A percentile compares a stretch with the other conserved stretches of the same genome.
phyloP scores from a whole-genome alignment of 257 asterid species.

The Ligustrum vulgare region DNA sequence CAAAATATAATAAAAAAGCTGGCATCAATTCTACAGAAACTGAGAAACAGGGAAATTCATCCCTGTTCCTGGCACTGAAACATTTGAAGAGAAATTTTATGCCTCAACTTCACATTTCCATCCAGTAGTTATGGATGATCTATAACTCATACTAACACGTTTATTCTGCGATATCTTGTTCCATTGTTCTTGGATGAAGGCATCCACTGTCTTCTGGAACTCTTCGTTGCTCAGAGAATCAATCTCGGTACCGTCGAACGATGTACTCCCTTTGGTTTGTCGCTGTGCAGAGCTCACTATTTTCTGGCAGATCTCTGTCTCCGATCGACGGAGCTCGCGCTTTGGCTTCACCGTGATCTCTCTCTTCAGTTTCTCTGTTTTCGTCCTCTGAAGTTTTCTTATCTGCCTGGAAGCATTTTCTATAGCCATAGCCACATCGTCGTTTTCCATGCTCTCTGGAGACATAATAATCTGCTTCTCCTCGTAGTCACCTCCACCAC shows the following conservation, averaged over 20 bases:
- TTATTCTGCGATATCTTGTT: slow-evolving; percentile 27
- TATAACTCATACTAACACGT: slow-evolving; percentile 20
- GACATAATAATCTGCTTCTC: slow-evolving; percentile 49
- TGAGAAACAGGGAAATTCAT: slow-evolving; percentile 32
- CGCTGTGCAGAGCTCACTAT: slow-evolving; percentile 16
- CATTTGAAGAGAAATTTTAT: slow-evolving; percentile 1
- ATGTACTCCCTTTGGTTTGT: neutral
- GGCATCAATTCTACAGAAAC: slow-evolving; percentile 24
- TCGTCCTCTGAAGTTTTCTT: slow-evolving; percentile 65
- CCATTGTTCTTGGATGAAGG: slow-evolving; percentile 56
- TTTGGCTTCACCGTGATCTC: slow-evolving; percentile 42
- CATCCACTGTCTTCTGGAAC: slow-evolving; percentile 68
- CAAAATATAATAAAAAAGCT: neutral
- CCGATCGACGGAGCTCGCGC: slow-evolving; percentile 59
- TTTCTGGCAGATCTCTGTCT: slow-evolving; percentile 36
- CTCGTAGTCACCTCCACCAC: slow-evolving; percentile 23
- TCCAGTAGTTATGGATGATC: slow-evolving; percentile 1
- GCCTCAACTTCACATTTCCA: neutral
- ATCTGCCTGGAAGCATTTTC: slow-evolving; percentile 57
- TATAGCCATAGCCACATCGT: slow-evolving; percentile 48
- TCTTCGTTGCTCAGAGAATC: slow-evolving; percentile 73
- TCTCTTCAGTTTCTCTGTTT: slow-evolving; percentile 66
- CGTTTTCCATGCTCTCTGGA: slow-evolving; percentile 33
- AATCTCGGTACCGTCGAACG: slow-evolving; percentile 33
- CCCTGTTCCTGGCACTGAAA: slow-evolving; percentile 7